Percentiles rank a stretch among this genome's conserved stretches.
Evolutionary conservation across 2,329 filamentous ascomycete genomes (phyloP).

Genomic region (Leptographium lundbergii): DNA sequence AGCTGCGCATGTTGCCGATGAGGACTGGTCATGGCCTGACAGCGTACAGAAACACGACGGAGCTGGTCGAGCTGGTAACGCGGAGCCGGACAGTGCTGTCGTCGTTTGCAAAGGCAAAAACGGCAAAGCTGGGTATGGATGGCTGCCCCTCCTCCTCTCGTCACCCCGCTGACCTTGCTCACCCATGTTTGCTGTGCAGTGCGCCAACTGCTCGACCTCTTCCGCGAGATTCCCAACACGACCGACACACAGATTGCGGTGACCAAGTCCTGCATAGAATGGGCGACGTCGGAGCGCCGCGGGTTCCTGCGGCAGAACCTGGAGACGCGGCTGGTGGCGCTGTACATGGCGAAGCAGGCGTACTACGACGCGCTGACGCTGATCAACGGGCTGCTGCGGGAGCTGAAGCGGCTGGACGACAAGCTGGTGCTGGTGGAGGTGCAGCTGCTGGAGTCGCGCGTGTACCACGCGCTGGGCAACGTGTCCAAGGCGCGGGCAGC

Average conservation of each 20-base stretch:
- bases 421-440: slow-evolving; percentile 97
- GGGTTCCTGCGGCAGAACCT: slow-evolving; percentile 97
- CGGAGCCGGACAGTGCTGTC: slow-evolving; percentile 85
- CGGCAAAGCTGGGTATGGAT: slow-evolving; percentile 78
- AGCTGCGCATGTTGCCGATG: neutral
- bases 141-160: neutral
- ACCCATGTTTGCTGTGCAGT: slow-evolving; percentile 39
- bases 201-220: slow-evolving; percentile 90
- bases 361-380: slow-evolving; percentile 95
- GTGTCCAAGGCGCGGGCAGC: slow-evolving; percentile 91
- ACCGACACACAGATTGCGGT: slow-evolving; percentile 88
- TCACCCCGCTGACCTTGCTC: neutral
- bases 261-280: slow-evolving; percentile 99
- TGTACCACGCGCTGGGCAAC: slow-evolving; percentile 96
- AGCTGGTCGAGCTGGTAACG: slow-evolving; percentile 80
- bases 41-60: slow-evolving; percentile 54
- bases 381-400: slow-evolving; percentile 90
- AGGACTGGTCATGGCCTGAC: neutral
- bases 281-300: slow-evolving; percentile 88
- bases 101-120: slow-evolving; percentile 97
- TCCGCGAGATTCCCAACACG: slow-evolving; percentile 85
- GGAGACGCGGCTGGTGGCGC: slow-evolving; percentile 82
- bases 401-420: slow-evolving; percentile 96
- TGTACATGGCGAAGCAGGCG: slow-evolving; percentile 94
- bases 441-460: slow-evolving; percentile 88